A percentile compares a stretch with the other conserved stretches of the same genome.
phyloP scores from a whole-genome alignment of 169 alveolate genomes.

The Theileria sp. region DNA sequence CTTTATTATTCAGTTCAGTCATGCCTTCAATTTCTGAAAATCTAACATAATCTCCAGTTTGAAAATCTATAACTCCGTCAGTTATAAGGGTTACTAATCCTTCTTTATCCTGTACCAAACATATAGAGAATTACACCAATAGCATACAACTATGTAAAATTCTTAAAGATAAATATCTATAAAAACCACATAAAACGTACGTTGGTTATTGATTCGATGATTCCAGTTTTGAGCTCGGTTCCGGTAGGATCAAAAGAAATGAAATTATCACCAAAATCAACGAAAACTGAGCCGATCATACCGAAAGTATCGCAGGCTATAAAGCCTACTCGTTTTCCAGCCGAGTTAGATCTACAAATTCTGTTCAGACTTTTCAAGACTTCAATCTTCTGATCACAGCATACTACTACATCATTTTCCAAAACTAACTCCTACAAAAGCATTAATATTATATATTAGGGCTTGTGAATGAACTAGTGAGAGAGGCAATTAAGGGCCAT shows the following conservation, averaged over 20 bases:
- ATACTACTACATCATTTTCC: constrained; percentile 79
- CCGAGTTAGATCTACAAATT: constrained; percentile 63
- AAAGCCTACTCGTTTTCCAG: constrained; percentile 79
- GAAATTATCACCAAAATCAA: constrained; percentile 92
- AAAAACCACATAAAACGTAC: constrained; percentile 8
- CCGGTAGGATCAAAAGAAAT: constrained; percentile 83
- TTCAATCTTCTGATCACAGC: constrained; percentile 71
- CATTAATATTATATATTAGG: neutral
- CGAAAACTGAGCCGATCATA: constrained; percentile 93
- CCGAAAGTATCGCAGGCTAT: constrained; percentile 85
- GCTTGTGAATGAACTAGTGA: neutral
- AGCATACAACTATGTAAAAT: neutral
- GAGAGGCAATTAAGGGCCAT: neutral
- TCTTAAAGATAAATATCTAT: constrained; percentile 15
- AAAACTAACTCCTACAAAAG: constrained; percentile 67
- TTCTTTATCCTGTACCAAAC: constrained; percentile 39
- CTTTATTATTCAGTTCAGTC: constrained; percentile 89
- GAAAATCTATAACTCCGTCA: constrained; percentile 75
- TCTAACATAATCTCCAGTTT: constrained; percentile 92
- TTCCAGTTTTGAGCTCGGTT: constrained; percentile 83
- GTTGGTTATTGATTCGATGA: constrained; percentile 79
- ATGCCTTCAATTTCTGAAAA: constrained; percentile 96
- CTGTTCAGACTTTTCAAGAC: constrained; percentile 62
- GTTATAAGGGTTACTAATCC: constrained; percentile 45
- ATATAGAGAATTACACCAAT: neutral